These are phyloP conservation scores for Cercospora brassicicola DNA, from an alignment of 2,329 filamentous ascomycete species.

Conservation along the genomic window DNA sequence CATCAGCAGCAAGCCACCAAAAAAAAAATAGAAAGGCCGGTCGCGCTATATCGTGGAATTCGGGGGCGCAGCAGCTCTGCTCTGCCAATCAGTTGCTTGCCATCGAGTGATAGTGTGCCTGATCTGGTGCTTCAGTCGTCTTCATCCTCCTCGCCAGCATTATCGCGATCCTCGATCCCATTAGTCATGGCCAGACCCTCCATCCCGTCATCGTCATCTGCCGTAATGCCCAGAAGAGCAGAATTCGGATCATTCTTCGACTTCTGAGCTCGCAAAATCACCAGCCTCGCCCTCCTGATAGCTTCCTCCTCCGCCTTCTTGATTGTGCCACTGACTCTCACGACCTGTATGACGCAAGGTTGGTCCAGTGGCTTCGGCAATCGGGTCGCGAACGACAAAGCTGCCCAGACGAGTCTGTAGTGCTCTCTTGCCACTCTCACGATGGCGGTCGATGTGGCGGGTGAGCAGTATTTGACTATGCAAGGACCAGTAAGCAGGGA, in stretches of 20 bases:
- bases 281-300: constrained; percentile 70
- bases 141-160: constrained; percentile 46
- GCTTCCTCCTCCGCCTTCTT: constrained; percentile 89
- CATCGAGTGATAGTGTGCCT: background rate
- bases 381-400: constrained; percentile 74
- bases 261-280: constrained; percentile 67
- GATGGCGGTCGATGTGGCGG: constrained; percentile 92
- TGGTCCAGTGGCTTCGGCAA: constrained; percentile 62
- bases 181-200: constrained; percentile 48
- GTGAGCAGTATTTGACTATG: constrained; percentile 87
- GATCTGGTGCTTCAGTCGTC: constrained; percentile 1
- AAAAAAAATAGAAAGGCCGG: too few relatives aligned
- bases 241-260: constrained; percentile 29
- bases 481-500: constrained; percentile 40
- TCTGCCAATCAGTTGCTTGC: too few relatives aligned
- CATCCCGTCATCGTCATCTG: constrained; percentile 36
- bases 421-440: constrained; percentile 78
- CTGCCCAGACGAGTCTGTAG: constrained; percentile 86
- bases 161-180: constrained; percentile 49
- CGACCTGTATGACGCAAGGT: constrained; percentile 77
- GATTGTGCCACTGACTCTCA: constrained; percentile 89
- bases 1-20: too few relatives aligned
- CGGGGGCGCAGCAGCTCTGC: too few relatives aligned
- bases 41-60: too few relatives aligned
- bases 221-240: background rate